A percentile compares a stretch with the other conserved stretches of the same genome.
Evolutionary conservation across 345 rosid species (phyloP).

Genomic region (Toxicodendron radicans): DNA sequence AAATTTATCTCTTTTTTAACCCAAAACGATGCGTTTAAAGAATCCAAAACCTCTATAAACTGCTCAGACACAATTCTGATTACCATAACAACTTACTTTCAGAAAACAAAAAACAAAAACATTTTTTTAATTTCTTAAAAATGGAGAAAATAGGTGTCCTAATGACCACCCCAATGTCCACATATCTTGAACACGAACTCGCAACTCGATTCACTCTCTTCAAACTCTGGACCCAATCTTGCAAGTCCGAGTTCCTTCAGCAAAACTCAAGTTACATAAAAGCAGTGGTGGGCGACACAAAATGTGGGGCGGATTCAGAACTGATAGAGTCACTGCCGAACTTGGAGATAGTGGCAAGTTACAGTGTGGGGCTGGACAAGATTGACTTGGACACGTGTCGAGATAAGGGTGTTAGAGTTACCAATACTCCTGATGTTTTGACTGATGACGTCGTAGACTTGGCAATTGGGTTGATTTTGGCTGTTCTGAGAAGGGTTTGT

Average conservation of each 20-base stretch:
- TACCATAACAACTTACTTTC: too few relatives aligned
- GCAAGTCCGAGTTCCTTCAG: conserved; percentile 43
- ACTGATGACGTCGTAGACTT: conserved; percentile 90
- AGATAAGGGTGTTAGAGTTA: conserved; percentile 68
- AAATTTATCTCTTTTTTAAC: too few relatives aligned
- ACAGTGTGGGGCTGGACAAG: conserved; percentile 84
- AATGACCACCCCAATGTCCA: conserved; percentile 59
- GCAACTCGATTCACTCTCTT: conserved; percentile 66
- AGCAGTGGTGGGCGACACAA: conserved; percentile 71
- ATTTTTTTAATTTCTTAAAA: neutral
- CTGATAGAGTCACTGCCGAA: conserved; percentile 64
- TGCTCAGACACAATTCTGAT: too few relatives aligned
- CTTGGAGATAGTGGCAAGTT: conserved; percentile 74
- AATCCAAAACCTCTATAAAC: too few relatives aligned
- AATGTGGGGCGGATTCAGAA: conserved; percentile 64
- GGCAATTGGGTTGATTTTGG: conserved; percentile 69
- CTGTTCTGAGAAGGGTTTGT: conserved; percentile 69
- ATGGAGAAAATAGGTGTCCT: conserved; percentile 82
- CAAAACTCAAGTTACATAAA: conserved; percentile 49
- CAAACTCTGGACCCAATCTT: conserved; percentile 47
- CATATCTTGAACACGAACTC: conserved; percentile 68
- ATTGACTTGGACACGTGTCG: conserved; percentile 72
- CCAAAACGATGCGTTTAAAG: too few relatives aligned
- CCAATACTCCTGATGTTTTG: conserved; percentile 86
- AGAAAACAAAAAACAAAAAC: too few relatives aligned